phyloP scores from a whole-genome alignment of 208 protist species.

The Perkinsela sp. region DNA sequence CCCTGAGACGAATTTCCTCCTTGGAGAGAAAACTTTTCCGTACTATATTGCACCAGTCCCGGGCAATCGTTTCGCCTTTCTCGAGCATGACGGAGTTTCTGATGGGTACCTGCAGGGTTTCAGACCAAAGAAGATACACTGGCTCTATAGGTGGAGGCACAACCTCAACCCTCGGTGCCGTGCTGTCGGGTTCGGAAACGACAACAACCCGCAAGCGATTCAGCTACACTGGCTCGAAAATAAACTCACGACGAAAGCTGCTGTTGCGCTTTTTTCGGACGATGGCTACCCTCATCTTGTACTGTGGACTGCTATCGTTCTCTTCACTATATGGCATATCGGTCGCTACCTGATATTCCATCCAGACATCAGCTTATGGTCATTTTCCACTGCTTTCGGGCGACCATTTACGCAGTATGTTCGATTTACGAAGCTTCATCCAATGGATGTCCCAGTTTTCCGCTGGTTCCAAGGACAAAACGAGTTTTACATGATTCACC shows the following conservation, averaged over 20 bases:
- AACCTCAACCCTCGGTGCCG: constrained; percentile 30
- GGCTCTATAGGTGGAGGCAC: constrained; percentile 52
- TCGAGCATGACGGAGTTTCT: constrained; percentile 29
- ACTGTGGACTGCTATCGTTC: constrained; percentile 10
- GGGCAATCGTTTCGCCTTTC: constrained; percentile 27
- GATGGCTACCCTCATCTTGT: constrained; percentile 19
- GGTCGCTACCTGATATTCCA: constrained; percentile 39
- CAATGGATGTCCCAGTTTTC: constrained; percentile 34
- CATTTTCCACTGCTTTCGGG: constrained; percentile 30
- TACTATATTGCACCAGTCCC: constrained; percentile 30
- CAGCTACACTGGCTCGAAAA: constrained; percentile 59
- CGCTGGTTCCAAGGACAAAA: constrained; percentile 12
- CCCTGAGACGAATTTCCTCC: background rate
- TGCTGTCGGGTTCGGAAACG: constrained; percentile 25
- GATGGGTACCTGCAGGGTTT: constrained; percentile 36
- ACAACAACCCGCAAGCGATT: constrained; percentile 33
- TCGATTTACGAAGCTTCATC: constrained; percentile 53
- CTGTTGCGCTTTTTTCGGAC: constrained; percentile 15
- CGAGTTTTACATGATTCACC: constrained; percentile 14
- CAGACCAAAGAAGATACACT: constrained; percentile 22
- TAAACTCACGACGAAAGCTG: constrained; percentile 44
- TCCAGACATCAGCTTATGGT: constrained; percentile 51
- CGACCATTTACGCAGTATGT: constrained; percentile 47
- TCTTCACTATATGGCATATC: constrained; percentile 27
- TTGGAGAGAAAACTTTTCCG: background rate